Evolutionary conservation across 2,329 filamentous ascomycete genomes (phyloP), one percentile per base, ranked within the genome.

Genomic region (Scytalidium lignicola): DNA sequence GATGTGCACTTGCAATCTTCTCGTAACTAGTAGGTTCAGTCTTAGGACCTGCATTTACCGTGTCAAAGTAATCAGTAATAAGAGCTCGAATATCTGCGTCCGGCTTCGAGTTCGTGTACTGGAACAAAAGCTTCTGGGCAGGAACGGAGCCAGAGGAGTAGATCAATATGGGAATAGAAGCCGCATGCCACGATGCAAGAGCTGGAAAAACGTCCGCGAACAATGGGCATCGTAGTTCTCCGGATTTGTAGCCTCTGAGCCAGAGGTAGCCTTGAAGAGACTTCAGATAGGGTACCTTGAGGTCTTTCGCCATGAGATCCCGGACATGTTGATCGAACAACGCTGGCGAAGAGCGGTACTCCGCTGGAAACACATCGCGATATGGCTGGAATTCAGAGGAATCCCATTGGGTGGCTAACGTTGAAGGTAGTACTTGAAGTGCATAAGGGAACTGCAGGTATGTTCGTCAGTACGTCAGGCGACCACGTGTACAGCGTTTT

Each of bases 81-180:
- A 80, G 65, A 1, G 70, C 69, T 3, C 74, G 78, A 59, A 88
- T 65, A 63, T 89, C 80, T n/a, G 75, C 70, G 2, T 52, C 48
- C 17, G 74, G 74, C 51, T 75, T 68, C 7, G 78, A 74, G 54
- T 79, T 71, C 15, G 67, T 66, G 62, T 90, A 81, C 52, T 76
- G 74, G 67, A 92, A 92, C 54, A 92, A 76, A 53, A 92, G 73
- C 69, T 90, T 88, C 73, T 93, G 88, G 13, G 88, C 88, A 18
- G 84, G 76, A 5, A 92, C 85, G 19, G 86, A 90, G 26, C 88
- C 88, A 12, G 86, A 90, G 3, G 86, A 90, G 70, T 91, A 93
- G 62, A 93, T 91, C 59, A 86, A 80, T 55, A 91, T 75, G 51
- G 72, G 72, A 55, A 73, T 73, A 1, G 56, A 55, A 53, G 80